A percentile compares a stretch with the other conserved stretches of the same genome.
Evolutionary conservation across 495 filamentous ascomycete genomes (phyloP).

Genomic region (Amphirosellinia nigrospora): DNA sequence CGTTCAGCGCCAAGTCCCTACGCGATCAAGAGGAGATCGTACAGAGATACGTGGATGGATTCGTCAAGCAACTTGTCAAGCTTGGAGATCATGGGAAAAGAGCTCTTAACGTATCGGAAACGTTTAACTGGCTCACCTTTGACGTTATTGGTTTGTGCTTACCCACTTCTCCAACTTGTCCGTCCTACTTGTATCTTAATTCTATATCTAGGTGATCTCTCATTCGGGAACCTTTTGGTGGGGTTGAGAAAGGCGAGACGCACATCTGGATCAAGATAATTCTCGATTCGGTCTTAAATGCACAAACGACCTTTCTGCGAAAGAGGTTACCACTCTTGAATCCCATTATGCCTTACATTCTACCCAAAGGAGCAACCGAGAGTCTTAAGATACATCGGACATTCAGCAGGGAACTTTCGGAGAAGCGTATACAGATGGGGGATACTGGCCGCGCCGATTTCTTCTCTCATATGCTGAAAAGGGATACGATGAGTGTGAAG

Average conservation of each 20-base stretch:
- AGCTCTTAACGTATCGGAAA: slow-evolving; percentile 43
- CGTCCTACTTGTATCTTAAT: not conserved
- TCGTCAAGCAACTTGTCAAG: slow-evolving; percentile 39
- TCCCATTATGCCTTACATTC: slow-evolving; percentile 1
- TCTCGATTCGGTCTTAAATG: slow-evolving; percentile 16
- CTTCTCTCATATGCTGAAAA: slow-evolving; percentile 26
- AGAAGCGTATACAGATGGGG: slow-evolving; percentile 17
- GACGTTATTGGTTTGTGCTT: slow-evolving; percentile 52
- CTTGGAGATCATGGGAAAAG: slow-evolving; percentile 28
- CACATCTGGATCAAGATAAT: slow-evolving; percentile 19
- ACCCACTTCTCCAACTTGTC: not conserved
- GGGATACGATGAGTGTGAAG: slow-evolving; percentile 19
- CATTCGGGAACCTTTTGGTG: slow-evolving; percentile 59
- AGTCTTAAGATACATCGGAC: slow-evolving; percentile 4
- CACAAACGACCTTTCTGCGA: not conserved
- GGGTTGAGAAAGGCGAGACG: slow-evolving; percentile 15
- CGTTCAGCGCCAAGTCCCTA: slow-evolving; percentile 57
- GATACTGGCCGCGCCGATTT: slow-evolving; percentile 24
- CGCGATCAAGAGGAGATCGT: slow-evolving; percentile 54
- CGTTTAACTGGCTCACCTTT: slow-evolving; percentile 61
- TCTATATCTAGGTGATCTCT: slow-evolving; percentile 47
- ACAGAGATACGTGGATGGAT: slow-evolving; percentile 50
- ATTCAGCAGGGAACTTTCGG: slow-evolving; percentile 1
- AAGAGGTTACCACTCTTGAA: not conserved
- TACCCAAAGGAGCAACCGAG: slow-evolving; percentile 12